Percentiles rank a stretch among this genome's conserved stretches.
These are phyloP conservation scores for Capsicum pubescens DNA, from an alignment of 257 asterid genomes.

Conservation along the genomic window DNA sequence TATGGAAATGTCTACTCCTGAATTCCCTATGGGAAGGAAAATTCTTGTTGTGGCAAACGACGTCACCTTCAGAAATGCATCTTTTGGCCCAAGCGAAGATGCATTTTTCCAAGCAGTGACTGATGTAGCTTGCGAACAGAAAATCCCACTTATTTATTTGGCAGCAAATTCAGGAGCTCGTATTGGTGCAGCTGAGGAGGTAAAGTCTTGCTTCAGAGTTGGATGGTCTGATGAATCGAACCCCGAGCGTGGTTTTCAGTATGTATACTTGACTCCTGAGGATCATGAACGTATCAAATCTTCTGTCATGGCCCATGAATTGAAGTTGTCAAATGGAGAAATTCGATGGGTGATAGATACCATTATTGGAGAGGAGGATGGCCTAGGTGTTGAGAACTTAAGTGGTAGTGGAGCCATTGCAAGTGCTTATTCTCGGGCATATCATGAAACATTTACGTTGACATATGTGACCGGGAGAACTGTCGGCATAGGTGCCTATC, in stretches of 20 bases:
- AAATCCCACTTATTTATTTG: constrained; percentile 87
- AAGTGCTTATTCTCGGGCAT: constrained; percentile 92
- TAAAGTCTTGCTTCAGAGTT: constrained; percentile 91
- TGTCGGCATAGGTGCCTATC: constrained; percentile 97
- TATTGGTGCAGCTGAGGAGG: constrained; percentile 98
- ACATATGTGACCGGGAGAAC: constrained; percentile 97
- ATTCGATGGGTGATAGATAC: constrained; percentile 88
- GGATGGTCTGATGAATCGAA: constrained; percentile 95
- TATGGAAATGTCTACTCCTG: constrained; percentile 93
- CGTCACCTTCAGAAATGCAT: constrained; percentile 90
- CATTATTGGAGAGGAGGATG: constrained; percentile 89
- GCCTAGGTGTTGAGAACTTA: constrained; percentile 81
- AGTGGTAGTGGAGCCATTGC: constrained; percentile 99
- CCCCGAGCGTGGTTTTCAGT: constrained; percentile 94
- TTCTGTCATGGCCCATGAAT: constrained; percentile 83
- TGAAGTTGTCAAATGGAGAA: constrained; percentile 72
- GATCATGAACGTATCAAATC: constrained; percentile 70
- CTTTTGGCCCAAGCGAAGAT: constrained; percentile 95
- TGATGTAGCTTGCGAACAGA: constrained; percentile 72
- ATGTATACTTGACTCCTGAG: constrained; percentile 83
- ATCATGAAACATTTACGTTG: constrained; percentile 86
- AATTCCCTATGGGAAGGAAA: constrained; percentile 89
- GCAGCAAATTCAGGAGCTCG: constrained; percentile 99
- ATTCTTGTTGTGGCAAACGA: constrained; percentile 84
- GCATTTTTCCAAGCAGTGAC: constrained; percentile 95